These are phyloP conservation scores for Aureobasidium musti DNA, from an alignment of 2,329 filamentous ascomycete genomes.

Conservation along the genomic window DNA sequence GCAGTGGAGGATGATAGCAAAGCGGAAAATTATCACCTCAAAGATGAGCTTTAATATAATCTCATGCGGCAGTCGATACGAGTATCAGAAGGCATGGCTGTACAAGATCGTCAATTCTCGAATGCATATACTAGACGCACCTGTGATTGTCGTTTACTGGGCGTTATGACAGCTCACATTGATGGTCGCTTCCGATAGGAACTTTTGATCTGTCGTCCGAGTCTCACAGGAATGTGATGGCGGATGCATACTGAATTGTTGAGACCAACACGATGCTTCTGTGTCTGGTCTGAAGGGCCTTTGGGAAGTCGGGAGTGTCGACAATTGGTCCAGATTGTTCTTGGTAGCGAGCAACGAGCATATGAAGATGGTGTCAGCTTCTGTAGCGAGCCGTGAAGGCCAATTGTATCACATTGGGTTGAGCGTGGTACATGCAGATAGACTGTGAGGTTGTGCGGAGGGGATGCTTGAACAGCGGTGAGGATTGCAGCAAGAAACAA, in stretches of 20 bases:
- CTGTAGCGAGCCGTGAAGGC: neutral
- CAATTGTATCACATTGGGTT: conserved; percentile 6
- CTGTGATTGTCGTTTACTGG: neutral
- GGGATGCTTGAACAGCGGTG: neutral
- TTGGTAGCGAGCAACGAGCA: neutral
- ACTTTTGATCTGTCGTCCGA: neutral
- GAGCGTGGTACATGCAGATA: neutral
- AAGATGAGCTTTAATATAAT: conserved; percentile 1
- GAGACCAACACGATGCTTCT: neutral
- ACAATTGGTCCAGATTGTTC: neutral
- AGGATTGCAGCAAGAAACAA: neutral
- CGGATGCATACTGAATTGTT: neutral
- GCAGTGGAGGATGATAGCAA: neutral
- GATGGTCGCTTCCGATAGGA: neutral
- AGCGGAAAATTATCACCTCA: neutral
- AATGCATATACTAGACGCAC: neutral
- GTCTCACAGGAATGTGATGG: conserved; percentile 12
- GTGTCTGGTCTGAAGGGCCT: neutral
- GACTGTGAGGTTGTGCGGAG: neutral
- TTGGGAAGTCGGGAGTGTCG: neutral
- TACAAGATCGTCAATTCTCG: neutral
- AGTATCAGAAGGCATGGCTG: neutral
- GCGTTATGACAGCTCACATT: neutral
- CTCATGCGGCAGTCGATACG: neutral
- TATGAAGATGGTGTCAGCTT: conserved; percentile 6